A percentile compares a stretch with the other conserved stretches of the same genome.
Conservation (phyloP, 768 basidiomycete species). For the Mycena alexandri region DNA sequence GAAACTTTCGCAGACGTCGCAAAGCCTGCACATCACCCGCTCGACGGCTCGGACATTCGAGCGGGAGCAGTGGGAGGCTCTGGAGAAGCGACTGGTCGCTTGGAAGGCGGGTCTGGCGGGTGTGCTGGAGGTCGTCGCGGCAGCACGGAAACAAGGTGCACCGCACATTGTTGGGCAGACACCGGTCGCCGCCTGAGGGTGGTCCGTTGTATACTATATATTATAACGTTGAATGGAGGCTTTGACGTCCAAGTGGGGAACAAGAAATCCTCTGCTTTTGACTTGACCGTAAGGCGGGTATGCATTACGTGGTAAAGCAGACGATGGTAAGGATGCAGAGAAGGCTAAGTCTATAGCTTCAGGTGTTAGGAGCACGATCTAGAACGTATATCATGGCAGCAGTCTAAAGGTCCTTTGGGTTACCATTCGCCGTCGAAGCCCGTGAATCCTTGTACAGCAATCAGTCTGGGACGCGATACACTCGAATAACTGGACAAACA, state of each 20-base stretch:
- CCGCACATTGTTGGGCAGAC: slow-evolving; percentile 41
- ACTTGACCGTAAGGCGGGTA: neutral
- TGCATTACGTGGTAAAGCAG: neutral
- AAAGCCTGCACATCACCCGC: slow-evolving; percentile 78
- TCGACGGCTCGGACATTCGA: slow-evolving; percentile 84
- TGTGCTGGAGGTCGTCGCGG: slow-evolving; percentile 78
- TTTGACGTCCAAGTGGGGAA: neutral
- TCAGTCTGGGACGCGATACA: slow-evolving; percentile 16
- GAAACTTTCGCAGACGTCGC: slow-evolving; percentile 85
- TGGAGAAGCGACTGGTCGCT: slow-evolving; percentile 79
- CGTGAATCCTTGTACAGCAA: slow-evolving; percentile 69
- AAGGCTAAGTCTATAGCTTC: slow-evolving; percentile 19
- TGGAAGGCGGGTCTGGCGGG: slow-evolving; percentile 82
- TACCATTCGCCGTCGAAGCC: slow-evolving; percentile 92
- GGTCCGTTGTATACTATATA: slow-evolving; percentile 36
- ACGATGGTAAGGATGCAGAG: slow-evolving; percentile 1
- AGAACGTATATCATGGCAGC: slow-evolving; percentile 17
- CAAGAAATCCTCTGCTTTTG: neutral
- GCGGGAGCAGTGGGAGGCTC: slow-evolving; percentile 81
- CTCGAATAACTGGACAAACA: slow-evolving; percentile 40
- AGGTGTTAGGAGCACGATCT: slow-evolving; percentile 6
- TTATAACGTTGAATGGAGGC: slow-evolving; percentile 13
- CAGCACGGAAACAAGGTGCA: slow-evolving; percentile 63
- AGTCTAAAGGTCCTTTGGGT: slow-evolving; percentile 4
- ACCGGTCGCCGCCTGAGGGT: slow-evolving; percentile 22